Evolutionary conservation across 768 basidiomycete genomes (phyloP), one percentile per base, ranked within the genome.

Genomic region (Lentinula aciculospora): DNA sequence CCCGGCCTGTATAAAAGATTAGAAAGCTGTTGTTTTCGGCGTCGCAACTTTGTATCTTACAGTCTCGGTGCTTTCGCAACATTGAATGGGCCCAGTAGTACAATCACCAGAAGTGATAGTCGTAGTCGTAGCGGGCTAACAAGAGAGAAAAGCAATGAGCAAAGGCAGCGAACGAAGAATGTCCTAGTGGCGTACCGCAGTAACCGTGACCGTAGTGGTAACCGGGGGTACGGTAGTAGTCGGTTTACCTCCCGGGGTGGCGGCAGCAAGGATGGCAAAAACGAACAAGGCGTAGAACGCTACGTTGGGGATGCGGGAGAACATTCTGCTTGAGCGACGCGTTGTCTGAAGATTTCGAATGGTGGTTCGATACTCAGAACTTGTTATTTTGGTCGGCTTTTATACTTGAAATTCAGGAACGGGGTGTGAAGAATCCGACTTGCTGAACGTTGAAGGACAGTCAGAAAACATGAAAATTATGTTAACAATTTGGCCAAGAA

Each of bases 191-290:
- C 29, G 25, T 32, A 49, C 47, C 2, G 51, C 51, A 37, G 51
- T 53, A 9, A 53, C 51, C 51, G 51, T 53, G 51, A 32, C 37
- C 19, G 51, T 53, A 19, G 36, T 32, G 12, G 51, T 31, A 27
- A 32, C 31, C 34, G 19, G 19, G 34, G 32, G 23, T 23, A 17
- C 4, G n/a, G 25, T 36, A 36, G 32, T 53, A 21, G 17, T 27
- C 3, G 36, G 34, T 31, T 53, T 3, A 21, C 36, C 32, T 53
- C 51, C 51, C 10, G 54, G 54, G 17, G 40, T 44, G 54, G 54
- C 54, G 28, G 39, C 54, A 13, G 54, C 54, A 56, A 56, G 54
- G 19, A 45, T 23, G 2, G 54, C 40, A 21, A 56, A 45, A 45
- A 39, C 42, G 27, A 40, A 53, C 32, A 53, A 53, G 19, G 21